Evolutionary conservation across 495 filamentous ascomycete genomes (phyloP).

Genomic region (Penicilliopsis zonata): DNA sequence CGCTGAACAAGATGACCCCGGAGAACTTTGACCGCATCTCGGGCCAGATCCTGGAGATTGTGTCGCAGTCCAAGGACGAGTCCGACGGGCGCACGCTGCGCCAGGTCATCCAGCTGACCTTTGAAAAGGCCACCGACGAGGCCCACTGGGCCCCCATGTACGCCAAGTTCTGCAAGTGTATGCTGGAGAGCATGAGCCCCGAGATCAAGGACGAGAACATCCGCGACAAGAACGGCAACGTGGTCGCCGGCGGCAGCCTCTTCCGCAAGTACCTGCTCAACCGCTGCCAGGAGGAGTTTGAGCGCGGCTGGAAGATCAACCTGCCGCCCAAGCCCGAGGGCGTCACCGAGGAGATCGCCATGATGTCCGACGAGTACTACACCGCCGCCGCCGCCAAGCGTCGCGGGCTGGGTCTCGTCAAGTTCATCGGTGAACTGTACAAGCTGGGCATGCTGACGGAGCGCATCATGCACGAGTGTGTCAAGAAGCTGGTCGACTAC

Average conservation of each 20-base stretch:
- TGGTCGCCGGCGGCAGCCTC: constrained; percentile 81
- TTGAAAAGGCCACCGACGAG: constrained; percentile 98
- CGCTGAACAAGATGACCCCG: constrained; percentile 98
- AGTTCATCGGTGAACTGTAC: constrained; percentile 98
- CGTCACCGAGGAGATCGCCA: constrained; percentile 54
- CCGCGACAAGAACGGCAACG: constrained; percentile 68
- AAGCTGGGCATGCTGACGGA: constrained; percentile 97
- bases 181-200: constrained; percentile 89
- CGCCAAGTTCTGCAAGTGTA: constrained; percentile 94
- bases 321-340: constrained; percentile 74
- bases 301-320: constrained; percentile 93
- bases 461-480: constrained; percentile 99
- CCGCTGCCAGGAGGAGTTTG: constrained; percentile 97
- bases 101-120: constrained; percentile 96
- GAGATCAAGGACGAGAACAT: constrained; percentile 95
- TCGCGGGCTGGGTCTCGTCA: constrained; percentile 91
- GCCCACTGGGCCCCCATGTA: constrained; percentile 99
- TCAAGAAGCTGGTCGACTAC: constrained; percentile 92
- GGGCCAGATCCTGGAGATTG: constrained; percentile 84
- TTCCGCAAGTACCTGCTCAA: constrained; percentile 99
- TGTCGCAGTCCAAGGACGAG: constrained; percentile 90
- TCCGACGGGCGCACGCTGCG: constrained; percentile 86
- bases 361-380: constrained; percentile 97
- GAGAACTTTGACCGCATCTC: constrained; percentile 97
- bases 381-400: constrained; percentile 90